Evolutionary conservation across 2,329 filamentous ascomycete species (phyloP).

Genomic region (Trichoderma atroviride): DNA sequence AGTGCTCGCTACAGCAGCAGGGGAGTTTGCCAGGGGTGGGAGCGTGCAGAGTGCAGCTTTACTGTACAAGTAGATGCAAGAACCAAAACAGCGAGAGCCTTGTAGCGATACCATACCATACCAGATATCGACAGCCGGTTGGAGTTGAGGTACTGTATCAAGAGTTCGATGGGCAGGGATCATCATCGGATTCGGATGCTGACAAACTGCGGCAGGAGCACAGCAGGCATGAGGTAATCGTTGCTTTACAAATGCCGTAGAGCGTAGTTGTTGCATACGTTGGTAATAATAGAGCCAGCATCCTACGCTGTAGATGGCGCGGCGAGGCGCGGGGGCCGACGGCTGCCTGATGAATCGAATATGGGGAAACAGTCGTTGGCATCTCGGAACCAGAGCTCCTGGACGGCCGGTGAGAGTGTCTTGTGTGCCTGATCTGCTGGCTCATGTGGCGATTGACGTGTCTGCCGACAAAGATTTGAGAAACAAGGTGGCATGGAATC

Average conservation of each 20-base stretch:
- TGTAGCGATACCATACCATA: not conserved
- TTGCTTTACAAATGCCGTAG: slow-evolving; percentile 11
- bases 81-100: not conserved
- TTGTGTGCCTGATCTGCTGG: not conserved
- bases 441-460: slow-evolving; percentile 1
- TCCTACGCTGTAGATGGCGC: not conserved
- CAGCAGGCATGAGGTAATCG: not conserved
- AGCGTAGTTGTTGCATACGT: not conserved
- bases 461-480: not conserved
- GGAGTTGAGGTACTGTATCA: not conserved
- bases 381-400: slow-evolving; percentile 2
- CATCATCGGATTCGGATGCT: not conserved
- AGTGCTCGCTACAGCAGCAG: not conserved
- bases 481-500: not conserved
- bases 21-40: not conserved
- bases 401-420: not conserved
- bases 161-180: not conserved
- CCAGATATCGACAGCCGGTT: not conserved
- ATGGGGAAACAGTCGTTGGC: not conserved
- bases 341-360: slow-evolving; percentile 5
- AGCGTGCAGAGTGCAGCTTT: not conserved
- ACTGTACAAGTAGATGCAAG: too few relatives aligned
- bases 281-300: slow-evolving; percentile 4
- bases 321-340: slow-evolving; percentile 7
- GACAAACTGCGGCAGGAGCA: slow-evolving; percentile 13